phyloP scores from a whole-genome alignment of 805 yeast genomes.

The Spathaspora hagerdaliae region DNA sequence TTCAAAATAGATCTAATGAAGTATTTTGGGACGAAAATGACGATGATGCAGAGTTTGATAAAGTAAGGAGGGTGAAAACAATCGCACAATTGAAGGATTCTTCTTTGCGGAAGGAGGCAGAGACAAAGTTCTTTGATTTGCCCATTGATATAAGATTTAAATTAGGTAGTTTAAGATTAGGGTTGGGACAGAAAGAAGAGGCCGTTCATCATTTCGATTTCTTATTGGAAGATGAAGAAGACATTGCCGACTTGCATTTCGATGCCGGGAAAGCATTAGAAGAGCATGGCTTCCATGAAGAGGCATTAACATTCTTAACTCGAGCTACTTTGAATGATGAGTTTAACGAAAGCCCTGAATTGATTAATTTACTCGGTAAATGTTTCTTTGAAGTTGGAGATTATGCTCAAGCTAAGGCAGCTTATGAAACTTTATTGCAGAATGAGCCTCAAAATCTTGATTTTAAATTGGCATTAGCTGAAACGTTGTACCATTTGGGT shows the following conservation, averaged over 20 bases:
- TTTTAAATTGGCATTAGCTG: conserved; percentile 74
- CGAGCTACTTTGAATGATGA: conserved; percentile 57
- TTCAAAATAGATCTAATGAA: conserved; percentile 64
- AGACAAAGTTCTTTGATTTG: conserved; percentile 36
- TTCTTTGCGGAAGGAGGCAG: conserved; percentile 8
- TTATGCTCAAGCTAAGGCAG: conserved; percentile 58
- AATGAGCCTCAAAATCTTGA: conserved; percentile 64
- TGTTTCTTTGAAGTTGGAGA: conserved; percentile 75
- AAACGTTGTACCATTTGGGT: conserved; percentile 66
- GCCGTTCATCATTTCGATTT: conserved; percentile 68
- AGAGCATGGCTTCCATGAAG: conserved; percentile 63
- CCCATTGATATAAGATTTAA: conserved; percentile 89
- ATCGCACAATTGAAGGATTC: conserved; percentile 14
- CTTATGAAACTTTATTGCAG: conserved; percentile 51
- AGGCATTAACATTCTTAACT: conserved; percentile 65
- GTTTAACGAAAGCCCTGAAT: conserved; percentile 43
- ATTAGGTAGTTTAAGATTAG: conserved; percentile 69
- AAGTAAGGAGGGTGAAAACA: conserved; percentile 50
- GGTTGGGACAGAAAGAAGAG: conserved; percentile 59
- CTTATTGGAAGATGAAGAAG: conserved; percentile 54
- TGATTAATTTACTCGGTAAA: conserved; percentile 61
- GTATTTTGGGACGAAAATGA: conserved; percentile 59
- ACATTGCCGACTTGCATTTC: conserved; percentile 65
- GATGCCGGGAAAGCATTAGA: conserved; percentile 77
- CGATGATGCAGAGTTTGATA: conserved; percentile 83